phyloP scores from a whole-genome alignment of 2,329 filamentous ascomycete genomes.

The Gyromitra esculenta region DNA sequence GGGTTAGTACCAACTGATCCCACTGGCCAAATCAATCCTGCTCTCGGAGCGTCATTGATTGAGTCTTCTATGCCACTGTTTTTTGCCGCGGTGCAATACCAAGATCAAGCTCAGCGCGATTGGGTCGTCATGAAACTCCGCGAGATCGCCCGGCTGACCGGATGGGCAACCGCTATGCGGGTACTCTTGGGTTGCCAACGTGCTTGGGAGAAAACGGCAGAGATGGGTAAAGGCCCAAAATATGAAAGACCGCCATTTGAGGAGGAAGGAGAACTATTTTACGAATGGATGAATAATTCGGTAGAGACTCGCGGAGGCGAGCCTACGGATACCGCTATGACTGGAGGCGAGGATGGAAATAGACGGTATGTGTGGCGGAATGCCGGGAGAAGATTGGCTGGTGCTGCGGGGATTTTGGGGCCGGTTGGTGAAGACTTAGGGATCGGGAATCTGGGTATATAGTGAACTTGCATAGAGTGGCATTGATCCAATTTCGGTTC shows the following conservation, averaged over 20 bases:
- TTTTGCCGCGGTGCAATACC: constrained; percentile 84
- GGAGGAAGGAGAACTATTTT: constrained; percentile 54
- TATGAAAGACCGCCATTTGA: constrained; percentile 64
- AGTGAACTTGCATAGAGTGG: constrained; percentile 3
- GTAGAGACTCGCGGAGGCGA: constrained; percentile 19
- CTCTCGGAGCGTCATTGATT: constrained; percentile 80
- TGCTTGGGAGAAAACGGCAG: constrained; percentile 79
- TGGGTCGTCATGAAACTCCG: constrained; percentile 80
- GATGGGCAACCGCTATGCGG: constrained; percentile 83
- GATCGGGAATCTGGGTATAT: constrained; percentile 37
- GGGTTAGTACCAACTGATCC: constrained; percentile 70
- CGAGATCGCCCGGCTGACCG: constrained; percentile 80
- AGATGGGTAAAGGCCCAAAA: constrained; percentile 77
- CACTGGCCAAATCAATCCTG: constrained; percentile 73
- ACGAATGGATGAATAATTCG: constrained; percentile 39
- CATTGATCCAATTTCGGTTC: not conserved
- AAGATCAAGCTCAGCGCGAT: constrained; percentile 74
- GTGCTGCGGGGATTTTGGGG: constrained; percentile 52
- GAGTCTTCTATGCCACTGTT: constrained; percentile 86
- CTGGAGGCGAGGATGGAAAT: constrained; percentile 18
- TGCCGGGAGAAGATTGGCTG: constrained; percentile 49
- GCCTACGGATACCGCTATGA: constrained; percentile 15
- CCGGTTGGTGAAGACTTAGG: constrained; percentile 38
- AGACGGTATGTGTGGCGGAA: constrained; percentile 50
- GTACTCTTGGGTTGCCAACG: constrained; percentile 87